These are phyloP conservation scores for Solanum stenotomum DNA, from an alignment of 257 asterid genomes.

Conservation along the genomic window DNA sequence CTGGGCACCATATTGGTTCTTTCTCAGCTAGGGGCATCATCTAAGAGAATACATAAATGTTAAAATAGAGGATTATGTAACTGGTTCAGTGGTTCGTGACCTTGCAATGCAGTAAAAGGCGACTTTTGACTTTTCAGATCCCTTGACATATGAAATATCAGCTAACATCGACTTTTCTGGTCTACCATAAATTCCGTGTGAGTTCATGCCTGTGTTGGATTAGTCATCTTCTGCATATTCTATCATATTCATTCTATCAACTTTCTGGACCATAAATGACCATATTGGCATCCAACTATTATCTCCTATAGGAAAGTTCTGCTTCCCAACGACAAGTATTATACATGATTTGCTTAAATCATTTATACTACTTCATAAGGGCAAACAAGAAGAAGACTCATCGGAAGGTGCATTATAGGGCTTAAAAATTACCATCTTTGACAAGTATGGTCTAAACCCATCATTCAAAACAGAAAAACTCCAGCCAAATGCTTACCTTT, in stretches of 20 bases:
- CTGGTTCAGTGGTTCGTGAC: background rate
- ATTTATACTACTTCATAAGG: background rate
- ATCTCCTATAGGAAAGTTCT: background rate
- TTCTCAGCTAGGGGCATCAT: background rate
- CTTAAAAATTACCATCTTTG: background rate
- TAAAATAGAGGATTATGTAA: background rate
- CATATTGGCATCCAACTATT: background rate
- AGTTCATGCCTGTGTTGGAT: background rate
- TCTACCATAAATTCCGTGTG: background rate
- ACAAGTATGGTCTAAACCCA: background rate
- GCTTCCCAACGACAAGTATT: background rate
- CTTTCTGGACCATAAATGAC: background rate
- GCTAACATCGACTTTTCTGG: background rate
- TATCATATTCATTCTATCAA: background rate
- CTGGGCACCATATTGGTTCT: background rate
- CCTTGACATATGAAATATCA: background rate
- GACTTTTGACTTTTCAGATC: background rate
- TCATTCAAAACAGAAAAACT: background rate
- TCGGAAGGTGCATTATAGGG: background rate
- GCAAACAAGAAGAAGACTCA: background rate
- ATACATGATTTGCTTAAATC: background rate
- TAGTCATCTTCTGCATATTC: background rate
- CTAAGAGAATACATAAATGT: background rate
- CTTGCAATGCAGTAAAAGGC: background rate
- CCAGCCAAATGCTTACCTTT: constrained; percentile 41